These are phyloP conservation scores for Colletotrichum tofieldiae DNA, from an alignment of 2,329 filamentous ascomycete species.

Conservation along the genomic window DNA sequence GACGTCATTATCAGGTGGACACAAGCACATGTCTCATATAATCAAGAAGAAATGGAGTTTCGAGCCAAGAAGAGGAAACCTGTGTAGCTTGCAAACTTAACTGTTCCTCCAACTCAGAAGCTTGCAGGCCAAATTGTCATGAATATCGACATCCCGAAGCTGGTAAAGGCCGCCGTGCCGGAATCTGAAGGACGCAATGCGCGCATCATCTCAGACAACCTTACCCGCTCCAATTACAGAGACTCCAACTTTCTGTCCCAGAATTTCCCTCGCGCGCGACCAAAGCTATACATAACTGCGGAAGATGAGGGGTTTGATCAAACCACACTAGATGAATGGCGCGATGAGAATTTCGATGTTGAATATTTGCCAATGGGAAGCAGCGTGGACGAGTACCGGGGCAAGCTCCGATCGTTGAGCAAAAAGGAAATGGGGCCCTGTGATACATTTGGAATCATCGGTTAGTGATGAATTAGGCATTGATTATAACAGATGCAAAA, in stretches of 20 bases:
- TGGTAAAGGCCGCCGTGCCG: constrained; percentile 51
- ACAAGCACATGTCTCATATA: constrained; percentile 6
- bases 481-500: not conserved
- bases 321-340: constrained; percentile 56
- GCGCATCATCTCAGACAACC: constrained; percentile 51
- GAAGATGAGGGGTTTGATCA: constrained; percentile 61
- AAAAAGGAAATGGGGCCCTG: constrained; percentile 56
- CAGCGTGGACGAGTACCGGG: constrained; percentile 52
- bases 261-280: constrained; percentile 55
- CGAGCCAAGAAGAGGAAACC: no score
- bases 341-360: constrained; percentile 60
- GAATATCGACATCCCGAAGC: constrained; percentile 49
- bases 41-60: not conserved
- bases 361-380: constrained; percentile 59
- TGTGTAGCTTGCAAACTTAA: not conserved
- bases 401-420: constrained; percentile 53
- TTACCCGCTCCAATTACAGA: constrained; percentile 53
- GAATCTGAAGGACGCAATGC: constrained; percentile 52
- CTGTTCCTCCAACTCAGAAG: not conserved
- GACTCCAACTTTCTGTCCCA: constrained; percentile 60
- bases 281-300: constrained; percentile 60
- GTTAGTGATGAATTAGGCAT: constrained; percentile 46
- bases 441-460: constrained; percentile 61
- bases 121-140: constrained; percentile 29
- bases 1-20: constrained; percentile 31